Conservation (phyloP, 305 asterid species). For the Fraxinus paxiana region DNA sequence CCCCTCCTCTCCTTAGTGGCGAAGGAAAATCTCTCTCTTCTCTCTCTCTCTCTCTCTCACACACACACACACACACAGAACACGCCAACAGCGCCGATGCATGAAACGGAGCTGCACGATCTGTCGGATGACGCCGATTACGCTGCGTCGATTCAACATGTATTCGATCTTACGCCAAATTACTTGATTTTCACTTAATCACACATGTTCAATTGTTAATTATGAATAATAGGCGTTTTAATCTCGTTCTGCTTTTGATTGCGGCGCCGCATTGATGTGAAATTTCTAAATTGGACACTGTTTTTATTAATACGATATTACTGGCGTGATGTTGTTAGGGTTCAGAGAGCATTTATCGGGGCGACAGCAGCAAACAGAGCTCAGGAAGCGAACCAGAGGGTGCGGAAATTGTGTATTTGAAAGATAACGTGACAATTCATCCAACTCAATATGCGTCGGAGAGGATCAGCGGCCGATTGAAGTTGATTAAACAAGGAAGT, state of each 20-base stretch:
- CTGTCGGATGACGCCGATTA: constrained; percentile 86
- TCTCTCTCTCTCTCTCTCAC: neutral
- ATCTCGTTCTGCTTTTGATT: neutral
- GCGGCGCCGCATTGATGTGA: constrained; percentile 10
- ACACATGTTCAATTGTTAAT: neutral
- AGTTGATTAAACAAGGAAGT: constrained; percentile 80
- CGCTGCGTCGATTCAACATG: constrained; percentile 63
- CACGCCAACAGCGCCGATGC: constrained; percentile 41
- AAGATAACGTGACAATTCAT: constrained; percentile 93
- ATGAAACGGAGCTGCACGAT: constrained; percentile 64
- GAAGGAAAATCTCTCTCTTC: neutral
- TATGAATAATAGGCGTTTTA: constrained; percentile 17
- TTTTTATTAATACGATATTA: neutral
- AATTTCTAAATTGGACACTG: neutral
- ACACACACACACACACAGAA: neutral
- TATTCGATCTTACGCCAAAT: neutral
- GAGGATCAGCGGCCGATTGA: constrained; percentile 94
- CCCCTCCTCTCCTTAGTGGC: neutral
- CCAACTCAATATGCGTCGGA: constrained; percentile 85
- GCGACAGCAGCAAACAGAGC: constrained; percentile 45
- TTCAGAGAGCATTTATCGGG: constrained; percentile 41
- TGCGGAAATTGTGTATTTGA: constrained; percentile 65
- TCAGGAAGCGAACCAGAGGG: constrained; percentile 63
- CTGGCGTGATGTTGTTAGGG: constrained; percentile 35
- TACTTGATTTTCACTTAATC: neutral